Conservation (phyloP, 2,329 filamentous ascomycete species). For the Xylaria hypoxylon region DNA sequence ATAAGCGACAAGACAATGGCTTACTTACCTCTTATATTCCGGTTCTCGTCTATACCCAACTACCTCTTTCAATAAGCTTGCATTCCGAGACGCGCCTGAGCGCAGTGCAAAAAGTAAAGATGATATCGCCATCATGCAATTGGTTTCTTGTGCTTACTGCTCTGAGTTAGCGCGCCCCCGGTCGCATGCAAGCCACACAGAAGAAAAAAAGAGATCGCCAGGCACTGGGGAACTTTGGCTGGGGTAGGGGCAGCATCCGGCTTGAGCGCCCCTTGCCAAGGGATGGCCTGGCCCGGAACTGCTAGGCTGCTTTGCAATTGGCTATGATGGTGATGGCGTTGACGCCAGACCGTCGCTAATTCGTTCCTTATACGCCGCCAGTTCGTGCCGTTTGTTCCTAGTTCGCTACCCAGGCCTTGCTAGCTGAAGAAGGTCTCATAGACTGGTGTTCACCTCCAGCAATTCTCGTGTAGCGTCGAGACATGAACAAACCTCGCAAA, state of each 20-base stretch:
- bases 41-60: slow-evolving; percentile 5
- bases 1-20: slow-evolving; percentile 26
- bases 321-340: slow-evolving; percentile 12
- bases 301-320: too few relatives aligned
- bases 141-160: slow-evolving; percentile 20
- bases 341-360: slow-evolving; percentile 15
- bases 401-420: not conserved
- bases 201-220: slow-evolving; percentile 32
- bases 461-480: too few relatives aligned
- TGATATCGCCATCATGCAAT: not conserved
- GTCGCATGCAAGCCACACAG: slow-evolving; percentile 23
- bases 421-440: too few relatives aligned
- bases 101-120: not conserved
- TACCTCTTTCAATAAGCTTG: not conserved
- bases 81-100: slow-evolving; percentile 9
- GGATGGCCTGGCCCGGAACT: slow-evolving; percentile 17
- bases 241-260: not conserved
- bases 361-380: slow-evolving; percentile 20
- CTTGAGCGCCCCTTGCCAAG: slow-evolving; percentile 11
- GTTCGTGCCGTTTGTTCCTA: slow-evolving; percentile 19
- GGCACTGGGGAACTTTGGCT: slow-evolving; percentile 17
- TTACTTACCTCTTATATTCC: not conserved
- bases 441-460: too few relatives aligned
- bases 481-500: too few relatives aligned
- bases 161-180: slow-evolving; percentile 11